A percentile compares a stretch with the other conserved stretches of the same genome.
phyloP scores from a whole-genome alignment of 257 asterid genomes.

The Prunella vulgaris region DNA sequence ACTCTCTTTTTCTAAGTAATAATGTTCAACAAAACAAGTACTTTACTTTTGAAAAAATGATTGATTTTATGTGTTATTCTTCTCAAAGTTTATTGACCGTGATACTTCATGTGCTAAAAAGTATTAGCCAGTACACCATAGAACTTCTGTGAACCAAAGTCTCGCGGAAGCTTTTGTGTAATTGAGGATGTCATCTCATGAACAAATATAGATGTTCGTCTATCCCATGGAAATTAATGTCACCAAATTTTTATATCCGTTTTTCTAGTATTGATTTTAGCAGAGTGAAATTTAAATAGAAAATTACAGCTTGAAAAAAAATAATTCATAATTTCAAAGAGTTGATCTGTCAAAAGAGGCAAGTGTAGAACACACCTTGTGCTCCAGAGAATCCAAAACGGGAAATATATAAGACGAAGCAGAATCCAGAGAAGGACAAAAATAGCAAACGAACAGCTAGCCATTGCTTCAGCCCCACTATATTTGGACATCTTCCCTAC shows the following conservation, averaged over 20 bases:
- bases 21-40: background rate
- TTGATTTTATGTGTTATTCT: background rate
- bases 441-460: constrained; percentile 70
- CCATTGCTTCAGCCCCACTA: constrained; percentile 76
- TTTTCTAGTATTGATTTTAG: background rate
- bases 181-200: no score
- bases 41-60: background rate
- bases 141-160: background rate
- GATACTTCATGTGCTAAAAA: no score
- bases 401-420: constrained; percentile 83
- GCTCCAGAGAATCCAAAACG: constrained; percentile 91
- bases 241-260: background rate
- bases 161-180: no score
- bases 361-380: constrained; percentile 50
- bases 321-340: no score
- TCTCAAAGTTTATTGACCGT: background rate
- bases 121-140: background rate
- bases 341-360: background rate
- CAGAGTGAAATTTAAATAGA: background rate
- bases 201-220: no score
- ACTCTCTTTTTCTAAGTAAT: background rate
- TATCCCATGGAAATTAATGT: background rate
- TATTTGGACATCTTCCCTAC: constrained; percentile 94
- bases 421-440: constrained; percentile 63
- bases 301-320: no score